Evolutionary conservation across 495 filamentous ascomycete species (phyloP).

Genomic region (Entonaema liquescens): DNA sequence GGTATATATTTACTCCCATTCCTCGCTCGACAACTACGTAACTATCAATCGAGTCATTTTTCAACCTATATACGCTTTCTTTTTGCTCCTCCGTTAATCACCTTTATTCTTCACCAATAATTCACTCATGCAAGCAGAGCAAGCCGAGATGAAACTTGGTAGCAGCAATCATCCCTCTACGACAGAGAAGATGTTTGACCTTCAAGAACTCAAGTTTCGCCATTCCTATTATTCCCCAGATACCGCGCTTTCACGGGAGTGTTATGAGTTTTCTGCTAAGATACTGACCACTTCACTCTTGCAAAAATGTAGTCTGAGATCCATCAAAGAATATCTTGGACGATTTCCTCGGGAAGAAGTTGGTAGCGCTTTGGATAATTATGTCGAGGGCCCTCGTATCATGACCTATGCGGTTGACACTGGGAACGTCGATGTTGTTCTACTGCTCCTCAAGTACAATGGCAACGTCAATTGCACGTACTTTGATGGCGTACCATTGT

Average conservation of each 20-base stretch:
- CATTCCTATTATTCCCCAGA: not conserved
- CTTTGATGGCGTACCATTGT: not conserved
- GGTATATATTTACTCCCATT: no score
- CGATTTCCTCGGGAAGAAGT: not conserved
- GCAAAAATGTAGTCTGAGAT: not conserved
- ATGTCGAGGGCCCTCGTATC: not conserved
- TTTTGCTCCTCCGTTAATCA: no score
- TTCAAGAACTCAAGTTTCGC: not conserved
- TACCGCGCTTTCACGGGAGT: not conserved
- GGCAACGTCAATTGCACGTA: constrained; percentile 17
- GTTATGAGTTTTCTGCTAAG: not conserved
- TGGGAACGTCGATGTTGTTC: constrained; percentile 13
- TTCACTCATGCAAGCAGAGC: not conserved
- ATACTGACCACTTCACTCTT: not conserved
- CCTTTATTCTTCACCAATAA: no score
- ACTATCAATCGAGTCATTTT: no score
- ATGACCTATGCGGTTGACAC: constrained; percentile 23
- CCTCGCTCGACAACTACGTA: no score
- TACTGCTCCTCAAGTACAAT: constrained; percentile 22
- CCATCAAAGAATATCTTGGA: not conserved
- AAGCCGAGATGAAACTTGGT: not conserved
- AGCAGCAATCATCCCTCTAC: not conserved
- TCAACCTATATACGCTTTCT: no score
- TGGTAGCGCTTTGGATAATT: not conserved
- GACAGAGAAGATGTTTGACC: not conserved